Percentiles rank a stretch among this genome's conserved stretches.
Conservation (phyloP, 305 asterid species). For the Fraxinus greggii region DNA sequence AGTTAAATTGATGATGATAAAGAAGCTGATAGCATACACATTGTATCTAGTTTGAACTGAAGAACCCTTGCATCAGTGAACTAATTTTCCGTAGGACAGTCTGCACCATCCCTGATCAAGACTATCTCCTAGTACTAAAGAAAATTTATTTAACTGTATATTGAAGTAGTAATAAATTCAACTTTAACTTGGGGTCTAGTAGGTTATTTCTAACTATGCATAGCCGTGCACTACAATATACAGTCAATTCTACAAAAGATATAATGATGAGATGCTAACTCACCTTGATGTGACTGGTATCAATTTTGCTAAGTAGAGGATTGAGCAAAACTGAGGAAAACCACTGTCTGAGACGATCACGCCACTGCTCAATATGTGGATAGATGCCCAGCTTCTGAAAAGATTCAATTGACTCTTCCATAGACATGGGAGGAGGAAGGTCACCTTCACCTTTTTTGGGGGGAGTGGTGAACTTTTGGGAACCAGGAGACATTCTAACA, state of each 20-base stretch:
- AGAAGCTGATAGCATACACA: constrained; percentile 1
- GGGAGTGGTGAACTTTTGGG: constrained; percentile 88
- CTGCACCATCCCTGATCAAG: constrained; percentile 2
- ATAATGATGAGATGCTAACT: constrained; percentile 18
- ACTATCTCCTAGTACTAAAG: background rate
- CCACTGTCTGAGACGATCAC: constrained; percentile 92
- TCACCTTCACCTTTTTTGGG: constrained; percentile 93
- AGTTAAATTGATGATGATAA: background rate
- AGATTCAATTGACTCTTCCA: constrained; percentile 81
- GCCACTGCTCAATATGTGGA: constrained; percentile 85
- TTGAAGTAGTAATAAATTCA: background rate
- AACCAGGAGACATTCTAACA: constrained; percentile 94
- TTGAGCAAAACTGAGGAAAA: constrained; percentile 70
- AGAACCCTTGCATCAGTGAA: constrained; percentile 17
- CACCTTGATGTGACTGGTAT: constrained; percentile 82
- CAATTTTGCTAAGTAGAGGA: constrained; percentile 74
- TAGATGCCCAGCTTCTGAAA: constrained; percentile 72
- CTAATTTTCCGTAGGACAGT: background rate
- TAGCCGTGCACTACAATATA: background rate
- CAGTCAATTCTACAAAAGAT: background rate
- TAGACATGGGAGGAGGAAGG: constrained; percentile 90
- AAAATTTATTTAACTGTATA: constrained; percentile 1
- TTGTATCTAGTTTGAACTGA: background rate
- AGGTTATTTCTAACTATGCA: constrained; percentile 1
- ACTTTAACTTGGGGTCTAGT: background rate